phyloP scores from a whole-genome alignment of 108 stramenopile species.

The Poteriospumella lacustris region DNA sequence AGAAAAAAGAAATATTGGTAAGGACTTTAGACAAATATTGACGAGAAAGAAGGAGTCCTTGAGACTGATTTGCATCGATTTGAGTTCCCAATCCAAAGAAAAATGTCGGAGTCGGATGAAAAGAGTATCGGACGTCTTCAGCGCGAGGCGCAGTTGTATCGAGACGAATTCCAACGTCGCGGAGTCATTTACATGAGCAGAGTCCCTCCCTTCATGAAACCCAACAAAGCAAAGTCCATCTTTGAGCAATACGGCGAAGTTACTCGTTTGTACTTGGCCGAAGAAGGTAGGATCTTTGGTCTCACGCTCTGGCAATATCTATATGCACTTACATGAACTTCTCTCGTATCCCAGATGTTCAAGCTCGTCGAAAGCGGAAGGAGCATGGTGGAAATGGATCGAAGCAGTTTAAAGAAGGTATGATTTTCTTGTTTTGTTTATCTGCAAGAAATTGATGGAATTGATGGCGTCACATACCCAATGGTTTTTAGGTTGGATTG shows the following conservation, averaged over 20 bases:
- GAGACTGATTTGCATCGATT: too few relatives aligned
- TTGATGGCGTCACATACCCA: too few relatives aligned
- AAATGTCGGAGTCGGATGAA: too few relatives aligned
- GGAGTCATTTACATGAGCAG: conserved; percentile 90
- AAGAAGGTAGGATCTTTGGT: conserved; percentile 60
- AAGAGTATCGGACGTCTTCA: too few relatives aligned
- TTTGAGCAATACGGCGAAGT: conserved; percentile 77
- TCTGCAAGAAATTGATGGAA: too few relatives aligned
- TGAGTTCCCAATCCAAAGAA: too few relatives aligned
- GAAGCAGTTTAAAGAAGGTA: conserved; percentile 45
- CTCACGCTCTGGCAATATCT: neutral
- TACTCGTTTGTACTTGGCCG: conserved; percentile 81
- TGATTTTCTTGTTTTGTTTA: too few relatives aligned
- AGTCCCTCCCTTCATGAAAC: conserved; percentile 88
- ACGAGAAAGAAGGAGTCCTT: too few relatives aligned
- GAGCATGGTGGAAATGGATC: conserved; percentile 53
- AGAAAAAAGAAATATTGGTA: too few relatives aligned
- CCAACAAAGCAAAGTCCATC: conserved; percentile 81
- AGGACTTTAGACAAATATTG: too few relatives aligned
- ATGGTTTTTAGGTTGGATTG: conserved; percentile 72
- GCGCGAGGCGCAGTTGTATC: neutral
- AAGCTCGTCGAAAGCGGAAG: conserved; percentile 65
- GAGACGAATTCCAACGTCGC: neutral
- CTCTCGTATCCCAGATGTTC: neutral
- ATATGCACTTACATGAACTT: conserved; percentile 29